A percentile compares a stretch with the other conserved stretches of the same genome.
phyloP scores from a whole-genome alignment of 768 basidiomycete species.

The Pisolithus tinctorius region DNA sequence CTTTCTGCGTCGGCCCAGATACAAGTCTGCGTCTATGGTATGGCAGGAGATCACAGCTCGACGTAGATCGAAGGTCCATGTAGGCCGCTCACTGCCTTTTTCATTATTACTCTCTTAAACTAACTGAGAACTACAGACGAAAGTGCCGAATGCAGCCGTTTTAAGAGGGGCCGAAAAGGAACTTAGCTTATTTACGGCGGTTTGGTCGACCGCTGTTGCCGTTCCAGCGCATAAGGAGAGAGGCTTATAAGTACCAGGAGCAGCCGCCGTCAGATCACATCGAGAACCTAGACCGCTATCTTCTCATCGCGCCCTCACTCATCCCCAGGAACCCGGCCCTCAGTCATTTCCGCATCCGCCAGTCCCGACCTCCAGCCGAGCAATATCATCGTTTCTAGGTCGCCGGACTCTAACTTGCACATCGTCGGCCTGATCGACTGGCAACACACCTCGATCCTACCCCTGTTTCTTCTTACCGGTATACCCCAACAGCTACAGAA shows the following conservation, averaged over 20 bases:
- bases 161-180: not conserved
- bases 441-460: constrained; percentile 51
- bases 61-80: constrained; percentile 47
- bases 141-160: not conserved
- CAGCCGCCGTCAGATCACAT: constrained; percentile 43
- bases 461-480: constrained; percentile 42
- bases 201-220: not conserved
- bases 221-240: constrained; percentile 22
- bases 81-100: constrained; percentile 33
- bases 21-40: constrained; percentile 38
- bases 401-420: constrained; percentile 35
- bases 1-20: constrained; percentile 43
- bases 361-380: constrained; percentile 34
- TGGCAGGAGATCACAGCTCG: constrained; percentile 43
- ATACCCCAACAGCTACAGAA: constrained; percentile 42
- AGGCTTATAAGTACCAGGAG: constrained; percentile 38
- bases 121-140: not conserved
- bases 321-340: constrained; percentile 34
- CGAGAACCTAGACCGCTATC: constrained; percentile 44
- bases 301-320: constrained; percentile 25
- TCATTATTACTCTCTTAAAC: constrained; percentile 9
- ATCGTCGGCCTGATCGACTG: constrained; percentile 44
- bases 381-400: constrained; percentile 44
- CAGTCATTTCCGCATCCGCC: constrained; percentile 41
- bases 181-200: not conserved